These are phyloP conservation scores for Corinectria fuckeliana DNA, from an alignment of 2,329 filamentous ascomycete genomes.

Conservation along the genomic window DNA sequence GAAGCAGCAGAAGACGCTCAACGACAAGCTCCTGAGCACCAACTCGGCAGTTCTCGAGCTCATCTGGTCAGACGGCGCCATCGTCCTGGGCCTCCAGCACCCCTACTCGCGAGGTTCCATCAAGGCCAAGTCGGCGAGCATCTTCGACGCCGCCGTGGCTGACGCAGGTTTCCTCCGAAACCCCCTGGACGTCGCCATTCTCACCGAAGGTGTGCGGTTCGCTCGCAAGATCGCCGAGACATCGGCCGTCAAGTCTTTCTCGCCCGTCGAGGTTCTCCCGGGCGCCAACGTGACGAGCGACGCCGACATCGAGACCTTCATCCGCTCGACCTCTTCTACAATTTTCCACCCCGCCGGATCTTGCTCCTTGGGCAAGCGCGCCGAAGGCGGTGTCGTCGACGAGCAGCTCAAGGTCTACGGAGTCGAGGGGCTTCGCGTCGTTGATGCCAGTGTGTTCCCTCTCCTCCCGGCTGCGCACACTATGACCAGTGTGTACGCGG, in stretches of 20 bases:
- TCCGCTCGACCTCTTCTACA: slow-evolving; percentile 19
- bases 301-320: slow-evolving; percentile 22
- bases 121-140: slow-evolving; percentile 21
- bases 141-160: slow-evolving; percentile 26
- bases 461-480: slow-evolving; percentile 34
- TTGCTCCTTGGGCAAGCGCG: slow-evolving; percentile 48
- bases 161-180: slow-evolving; percentile 28
- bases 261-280: slow-evolving; percentile 19
- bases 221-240: slow-evolving; percentile 11
- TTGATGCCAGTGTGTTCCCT: slow-evolving; percentile 44
- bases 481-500: slow-evolving; percentile 38
- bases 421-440: slow-evolving; percentile 40
- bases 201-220: slow-evolving; percentile 24
- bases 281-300: slow-evolving; percentile 21
- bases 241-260: slow-evolving; percentile 11
- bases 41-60: slow-evolving; percentile 25
- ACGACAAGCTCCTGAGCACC: slow-evolving; percentile 11
- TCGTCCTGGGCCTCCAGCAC: slow-evolving; percentile 27
- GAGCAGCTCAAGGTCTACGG: slow-evolving; percentile 34
- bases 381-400: slow-evolving; percentile 47
- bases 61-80: slow-evolving; percentile 27
- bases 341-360: slow-evolving; percentile 30
- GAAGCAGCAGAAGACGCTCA: slow-evolving; percentile 26
- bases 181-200: slow-evolving; percentile 21
- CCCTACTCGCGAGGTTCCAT: slow-evolving; percentile 32